These are phyloP conservation scores for Serendipita sp. DNA, from an alignment of 1,284 basidiomycete species.

Conservation along the genomic window DNA sequence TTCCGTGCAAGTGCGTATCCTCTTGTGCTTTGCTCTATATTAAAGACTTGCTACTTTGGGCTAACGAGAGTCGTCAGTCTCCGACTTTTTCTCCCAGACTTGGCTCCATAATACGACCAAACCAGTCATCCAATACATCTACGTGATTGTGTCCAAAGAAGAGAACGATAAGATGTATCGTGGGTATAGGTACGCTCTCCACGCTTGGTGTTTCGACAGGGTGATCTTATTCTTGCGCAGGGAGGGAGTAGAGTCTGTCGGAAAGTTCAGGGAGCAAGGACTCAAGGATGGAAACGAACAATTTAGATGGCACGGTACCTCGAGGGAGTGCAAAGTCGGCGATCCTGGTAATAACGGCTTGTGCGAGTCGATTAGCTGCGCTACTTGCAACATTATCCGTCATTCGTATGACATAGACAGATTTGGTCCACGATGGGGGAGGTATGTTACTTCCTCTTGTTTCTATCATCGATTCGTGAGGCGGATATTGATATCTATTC, in stretches of 20 bases:
- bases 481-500: slow-evolving; percentile 29
- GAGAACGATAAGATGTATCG: slow-evolving; percentile 37
- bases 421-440: slow-evolving; percentile 41
- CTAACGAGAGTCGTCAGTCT: neutral
- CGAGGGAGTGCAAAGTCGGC: slow-evolving; percentile 39
- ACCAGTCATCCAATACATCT: slow-evolving; percentile 21
- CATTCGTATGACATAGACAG: slow-evolving; percentile 38
- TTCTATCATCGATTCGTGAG: neutral
- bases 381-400: slow-evolving; percentile 37
- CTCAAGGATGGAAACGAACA: slow-evolving; percentile 47
- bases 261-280: slow-evolving; percentile 36
- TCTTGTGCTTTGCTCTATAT: neutral
- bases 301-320: slow-evolving; percentile 43
- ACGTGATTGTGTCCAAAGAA: slow-evolving; percentile 40
- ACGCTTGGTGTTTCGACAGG: neutral
- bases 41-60: neutral
- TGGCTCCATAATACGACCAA: neutral
- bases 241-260: slow-evolving; percentile 33
- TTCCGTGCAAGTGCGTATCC: neutral
- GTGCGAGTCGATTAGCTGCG: slow-evolving; percentile 33
- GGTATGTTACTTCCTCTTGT: slow-evolving; percentile 29
- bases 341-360: slow-evolving; percentile 39
- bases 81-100: neutral
- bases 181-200: slow-evolving; percentile 27
- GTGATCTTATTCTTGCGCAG: neutral